These are phyloP conservation scores for Psilocybe azurescens DNA, from an alignment of 768 basidiomycete species.

Conservation along the genomic window DNA sequence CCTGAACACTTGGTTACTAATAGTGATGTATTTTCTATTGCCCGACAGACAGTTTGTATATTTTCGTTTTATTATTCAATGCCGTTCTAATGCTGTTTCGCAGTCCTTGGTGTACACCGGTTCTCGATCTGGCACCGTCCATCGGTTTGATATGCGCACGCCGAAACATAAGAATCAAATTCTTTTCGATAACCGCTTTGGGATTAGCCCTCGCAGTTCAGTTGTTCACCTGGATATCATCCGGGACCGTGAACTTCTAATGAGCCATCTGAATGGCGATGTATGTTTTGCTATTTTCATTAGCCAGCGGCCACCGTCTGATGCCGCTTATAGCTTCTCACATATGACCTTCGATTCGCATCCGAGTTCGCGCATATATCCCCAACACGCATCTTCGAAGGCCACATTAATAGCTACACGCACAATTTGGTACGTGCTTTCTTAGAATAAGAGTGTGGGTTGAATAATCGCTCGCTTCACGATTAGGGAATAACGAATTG, in stretches of 20 bases:
- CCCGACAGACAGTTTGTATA: constrained; percentile 51
- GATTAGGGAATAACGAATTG: constrained; percentile 64
- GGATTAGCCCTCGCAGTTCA: constrained; percentile 40
- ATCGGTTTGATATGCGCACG: constrained; percentile 61
- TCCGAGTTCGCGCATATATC: constrained; percentile 29
- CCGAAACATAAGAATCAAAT: constrained; percentile 38
- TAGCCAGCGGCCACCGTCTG: constrained; percentile 1
- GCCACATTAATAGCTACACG: constrained; percentile 63
- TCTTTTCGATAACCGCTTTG: constrained; percentile 45
- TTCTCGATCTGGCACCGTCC: constrained; percentile 62
- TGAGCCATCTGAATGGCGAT: constrained; percentile 63
- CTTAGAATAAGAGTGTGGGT: neutral
- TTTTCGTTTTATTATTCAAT: neutral
- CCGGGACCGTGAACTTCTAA: constrained; percentile 56
- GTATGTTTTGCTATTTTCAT: constrained; percentile 40
- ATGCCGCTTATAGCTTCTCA: constrained; percentile 49
- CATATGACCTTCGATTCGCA: constrained; percentile 67
- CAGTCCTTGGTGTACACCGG: constrained; percentile 62
- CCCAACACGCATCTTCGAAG: constrained; percentile 54
- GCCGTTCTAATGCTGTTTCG: neutral
- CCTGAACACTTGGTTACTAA: constrained; percentile 51
- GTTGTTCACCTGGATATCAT: constrained; percentile 59
- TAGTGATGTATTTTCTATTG: constrained; percentile 70
- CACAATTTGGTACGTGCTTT: constrained; percentile 52
- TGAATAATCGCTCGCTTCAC: no score